Percentiles rank a stretch among this genome's conserved stretches.
phyloP scores from a whole-genome alignment of 306 rosid species.

The Pterocarpus macrocarpus region DNA sequence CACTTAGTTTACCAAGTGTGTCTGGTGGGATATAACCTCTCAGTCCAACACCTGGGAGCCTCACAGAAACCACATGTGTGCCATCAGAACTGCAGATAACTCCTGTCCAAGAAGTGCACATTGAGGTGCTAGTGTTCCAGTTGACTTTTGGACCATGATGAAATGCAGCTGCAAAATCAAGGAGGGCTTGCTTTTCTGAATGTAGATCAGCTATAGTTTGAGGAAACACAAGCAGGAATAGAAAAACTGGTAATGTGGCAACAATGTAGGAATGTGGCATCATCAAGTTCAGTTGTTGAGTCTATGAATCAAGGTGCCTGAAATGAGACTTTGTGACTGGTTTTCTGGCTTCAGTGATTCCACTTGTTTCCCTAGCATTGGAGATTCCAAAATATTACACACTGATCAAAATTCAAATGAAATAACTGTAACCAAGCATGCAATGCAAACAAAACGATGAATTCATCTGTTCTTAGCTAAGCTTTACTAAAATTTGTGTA shows the following conservation, averaged over 20 bases:
- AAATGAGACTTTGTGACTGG: not conserved
- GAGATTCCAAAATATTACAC: slow-evolving; percentile 33
- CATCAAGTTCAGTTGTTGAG: slow-evolving; percentile 52
- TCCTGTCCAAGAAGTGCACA: slow-evolving; percentile 87
- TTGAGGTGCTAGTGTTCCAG: slow-evolving; percentile 68
- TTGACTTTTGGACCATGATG: slow-evolving; percentile 77
- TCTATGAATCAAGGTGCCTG: slow-evolving; percentile 28
- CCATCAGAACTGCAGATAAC: slow-evolving; percentile 63
- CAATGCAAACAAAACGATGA: slow-evolving; percentile 17
- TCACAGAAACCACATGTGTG: slow-evolving; percentile 61
- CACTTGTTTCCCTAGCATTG: slow-evolving; percentile 62
- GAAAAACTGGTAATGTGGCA: slow-evolving; percentile 44
- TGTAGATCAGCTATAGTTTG: slow-evolving; percentile 61
- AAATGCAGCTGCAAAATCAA: slow-evolving; percentile 68
- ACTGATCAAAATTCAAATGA: slow-evolving; percentile 1
- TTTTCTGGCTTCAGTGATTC: slow-evolving; percentile 3
- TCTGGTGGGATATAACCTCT: slow-evolving; percentile 70
- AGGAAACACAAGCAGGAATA: slow-evolving; percentile 48
- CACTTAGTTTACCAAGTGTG: slow-evolving; percentile 73
- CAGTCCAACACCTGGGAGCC: slow-evolving; percentile 80
- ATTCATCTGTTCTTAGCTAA: slow-evolving; percentile 12
- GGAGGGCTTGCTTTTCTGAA: slow-evolving; percentile 87
- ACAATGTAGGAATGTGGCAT: slow-evolving; percentile 49
- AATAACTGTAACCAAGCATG: slow-evolving; percentile 24
- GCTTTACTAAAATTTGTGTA: slow-evolving; percentile 27